A percentile compares a stretch with the other conserved stretches of the same genome.
phyloP scores from a whole-genome alignment of 1,284 basidiomycete genomes.

The Paramarasmius palmivorus region DNA sequence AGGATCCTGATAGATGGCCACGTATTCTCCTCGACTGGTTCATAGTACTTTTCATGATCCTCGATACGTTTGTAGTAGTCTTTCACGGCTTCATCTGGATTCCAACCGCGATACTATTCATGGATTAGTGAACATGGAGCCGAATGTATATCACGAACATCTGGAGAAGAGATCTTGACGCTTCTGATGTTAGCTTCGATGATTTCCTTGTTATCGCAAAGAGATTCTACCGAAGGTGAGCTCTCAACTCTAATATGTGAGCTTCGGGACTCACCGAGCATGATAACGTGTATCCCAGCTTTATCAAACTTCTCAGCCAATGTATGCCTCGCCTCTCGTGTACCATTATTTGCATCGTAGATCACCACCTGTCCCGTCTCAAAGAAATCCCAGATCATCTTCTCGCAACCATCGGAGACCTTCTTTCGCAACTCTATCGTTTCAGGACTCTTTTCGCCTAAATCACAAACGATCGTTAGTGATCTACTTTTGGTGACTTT shows the following conservation, averaged over 20 bases:
- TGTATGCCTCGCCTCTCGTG: constrained; percentile 62
- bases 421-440: constrained; percentile 77
- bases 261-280: constrained; percentile 68
- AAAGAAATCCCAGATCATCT: constrained; percentile 90
- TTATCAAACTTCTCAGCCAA: constrained; percentile 86
- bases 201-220: constrained; percentile 89
- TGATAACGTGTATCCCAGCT: constrained; percentile 86
- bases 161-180: constrained; percentile 97
- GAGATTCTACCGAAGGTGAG: constrained; percentile 57
- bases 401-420: constrained; percentile 83
- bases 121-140: constrained; percentile 3
- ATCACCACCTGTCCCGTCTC: constrained; percentile 90
- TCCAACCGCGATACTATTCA: constrained; percentile 85
- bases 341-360: constrained; percentile 99
- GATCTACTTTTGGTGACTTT: not conserved
- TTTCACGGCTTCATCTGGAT: constrained; percentile 86
- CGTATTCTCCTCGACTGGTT: constrained; percentile 82
- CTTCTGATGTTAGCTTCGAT: constrained; percentile 93
- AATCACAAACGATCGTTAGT: not conserved
- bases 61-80: constrained; percentile 92
- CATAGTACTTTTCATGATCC: constrained; percentile 87
- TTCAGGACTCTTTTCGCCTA: constrained; percentile 76
- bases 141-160: constrained; percentile 55
- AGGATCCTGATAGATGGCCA: constrained; percentile 96
- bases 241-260: not conserved